phyloP scores from a whole-genome alignment of 345 rosid genomes.

The Carallia pectinifolia region DNA sequence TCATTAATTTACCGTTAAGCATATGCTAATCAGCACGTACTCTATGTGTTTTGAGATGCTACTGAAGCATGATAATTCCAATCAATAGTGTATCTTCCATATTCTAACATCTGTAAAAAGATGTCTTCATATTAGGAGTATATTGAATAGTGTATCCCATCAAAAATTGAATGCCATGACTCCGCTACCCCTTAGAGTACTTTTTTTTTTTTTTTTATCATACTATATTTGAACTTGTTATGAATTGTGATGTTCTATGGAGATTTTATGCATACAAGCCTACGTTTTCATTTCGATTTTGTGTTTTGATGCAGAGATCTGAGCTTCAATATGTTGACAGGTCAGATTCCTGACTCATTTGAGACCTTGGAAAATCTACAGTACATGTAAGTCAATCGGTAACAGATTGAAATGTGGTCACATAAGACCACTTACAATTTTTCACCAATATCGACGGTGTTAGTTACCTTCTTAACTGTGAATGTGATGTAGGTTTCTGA shows the following conservation, averaged over 20 bases:
- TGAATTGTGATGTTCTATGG: background rate
- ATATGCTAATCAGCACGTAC: background rate
- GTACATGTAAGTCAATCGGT: slow-evolving; percentile 45
- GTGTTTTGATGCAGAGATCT: slow-evolving; percentile 53
- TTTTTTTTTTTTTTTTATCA: too few relatives aligned
- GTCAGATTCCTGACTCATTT: slow-evolving; percentile 43
- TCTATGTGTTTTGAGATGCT: background rate
- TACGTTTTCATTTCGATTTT: background rate
- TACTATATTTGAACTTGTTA: background rate
- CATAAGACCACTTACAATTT: background rate
- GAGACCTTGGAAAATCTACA: background rate
- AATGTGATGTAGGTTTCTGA: slow-evolving; percentile 54
- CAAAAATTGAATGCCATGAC: too few relatives aligned
- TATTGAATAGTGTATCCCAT: too few relatives aligned
- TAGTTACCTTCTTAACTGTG: background rate
- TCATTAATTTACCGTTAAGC: background rate
- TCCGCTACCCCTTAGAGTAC: too few relatives aligned
- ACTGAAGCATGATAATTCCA: too few relatives aligned
- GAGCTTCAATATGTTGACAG: slow-evolving; percentile 70
- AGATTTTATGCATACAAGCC: background rate
- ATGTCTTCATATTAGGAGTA: too few relatives aligned
- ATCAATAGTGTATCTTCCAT: too few relatives aligned
- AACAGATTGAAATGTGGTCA: background rate
- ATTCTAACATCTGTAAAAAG: too few relatives aligned
- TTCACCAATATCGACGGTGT: background rate